A percentile compares a stretch with the other conserved stretches of the same genome.
These are phyloP conservation scores for Suhomyces emberorum DNA, from an alignment of 805 yeast genomes.

Conservation along the genomic window DNA sequence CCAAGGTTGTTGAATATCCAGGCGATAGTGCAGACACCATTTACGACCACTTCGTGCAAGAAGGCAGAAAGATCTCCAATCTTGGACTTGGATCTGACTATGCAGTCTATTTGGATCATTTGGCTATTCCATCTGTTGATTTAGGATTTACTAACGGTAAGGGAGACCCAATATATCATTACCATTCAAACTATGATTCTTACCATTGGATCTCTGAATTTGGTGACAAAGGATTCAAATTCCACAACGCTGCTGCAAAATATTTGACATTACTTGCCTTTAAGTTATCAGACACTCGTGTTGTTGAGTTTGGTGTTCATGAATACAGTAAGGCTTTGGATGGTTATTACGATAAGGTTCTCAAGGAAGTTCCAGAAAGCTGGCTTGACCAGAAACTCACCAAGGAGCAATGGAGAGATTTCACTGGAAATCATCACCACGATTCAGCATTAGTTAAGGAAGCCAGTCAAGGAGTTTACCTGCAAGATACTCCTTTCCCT, in stretches of 20 bases:
- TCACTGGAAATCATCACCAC: constrained; percentile 12
- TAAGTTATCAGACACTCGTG: constrained; percentile 54
- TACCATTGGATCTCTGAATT: constrained; percentile 50
- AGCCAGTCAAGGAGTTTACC: constrained; percentile 20
- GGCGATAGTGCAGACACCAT: constrained; percentile 39
- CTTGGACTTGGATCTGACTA: constrained; percentile 55
- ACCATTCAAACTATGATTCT: constrained; percentile 59
- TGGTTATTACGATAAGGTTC: constrained; percentile 31
- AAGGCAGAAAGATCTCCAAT: constrained; percentile 33
- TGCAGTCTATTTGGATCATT: constrained; percentile 58
- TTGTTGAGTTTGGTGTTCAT: constrained; percentile 45
- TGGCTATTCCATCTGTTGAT: constrained; percentile 64
- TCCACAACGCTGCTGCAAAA: constrained; percentile 57
- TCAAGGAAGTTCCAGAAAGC: constrained; percentile 26
- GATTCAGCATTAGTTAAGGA: constrained; percentile 14
- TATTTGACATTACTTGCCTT: constrained; percentile 55
- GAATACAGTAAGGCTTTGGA: constrained; percentile 47
- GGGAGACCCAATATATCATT: constrained; percentile 52
- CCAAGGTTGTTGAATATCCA: constrained; percentile 45
- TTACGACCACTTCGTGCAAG: constrained; percentile 45
- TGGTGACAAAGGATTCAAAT: constrained; percentile 50
- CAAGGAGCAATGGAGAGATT: constrained; percentile 13
- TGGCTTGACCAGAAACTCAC: constrained; percentile 27
- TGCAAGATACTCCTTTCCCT: constrained; percentile 9
- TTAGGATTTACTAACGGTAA: constrained; percentile 38